These are phyloP conservation scores for Kurtzmaniella fragi DNA, from an alignment of 805 yeast genomes.

Conservation along the genomic window DNA sequence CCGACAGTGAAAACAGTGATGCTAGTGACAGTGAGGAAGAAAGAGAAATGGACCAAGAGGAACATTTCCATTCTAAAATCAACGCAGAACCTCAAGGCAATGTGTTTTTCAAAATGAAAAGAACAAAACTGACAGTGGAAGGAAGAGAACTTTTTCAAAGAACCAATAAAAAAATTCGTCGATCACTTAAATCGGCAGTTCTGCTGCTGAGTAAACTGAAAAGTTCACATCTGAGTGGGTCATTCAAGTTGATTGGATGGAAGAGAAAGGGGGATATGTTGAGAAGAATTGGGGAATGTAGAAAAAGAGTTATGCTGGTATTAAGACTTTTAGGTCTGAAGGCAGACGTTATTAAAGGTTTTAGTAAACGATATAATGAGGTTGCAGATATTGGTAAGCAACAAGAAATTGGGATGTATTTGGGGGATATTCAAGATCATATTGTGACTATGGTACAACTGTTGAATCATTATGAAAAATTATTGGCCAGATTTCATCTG, in stretches of 20 bases:
- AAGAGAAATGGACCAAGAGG: slow-evolving; percentile 9
- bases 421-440: slow-evolving; percentile 98
- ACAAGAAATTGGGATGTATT: slow-evolving; percentile 82
- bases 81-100: slow-evolving; percentile 9
- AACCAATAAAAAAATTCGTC: slow-evolving; percentile 7
- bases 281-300: slow-evolving; percentile 89
- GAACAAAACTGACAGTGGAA: slow-evolving; percentile 38
- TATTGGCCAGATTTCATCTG: slow-evolving; percentile 91
- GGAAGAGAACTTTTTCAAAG: slow-evolving; percentile 6
- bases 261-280: slow-evolving; percentile 91
- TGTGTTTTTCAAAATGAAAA: slow-evolving; percentile 27
- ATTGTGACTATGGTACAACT: slow-evolving; percentile 96
- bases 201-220: slow-evolving; percentile 2
- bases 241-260: slow-evolving; percentile 61
- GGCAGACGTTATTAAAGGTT: slow-evolving; percentile 97
- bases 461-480: slow-evolving; percentile 88
- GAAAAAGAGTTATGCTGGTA: slow-evolving; percentile 90
- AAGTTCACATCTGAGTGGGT: slow-evolving; percentile 5
- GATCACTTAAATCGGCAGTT: neutral
- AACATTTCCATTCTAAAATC: too few relatives aligned
- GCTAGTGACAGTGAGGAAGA: slow-evolving; percentile 28
- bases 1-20: slow-evolving; percentile 38
- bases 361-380: slow-evolving; percentile 85
- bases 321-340: slow-evolving; percentile 80
- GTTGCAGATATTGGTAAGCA: slow-evolving; percentile 33